Base-by-base conservation (phyloP, 1,139 yeast species). In the Taiozyma sp. region DNA sequence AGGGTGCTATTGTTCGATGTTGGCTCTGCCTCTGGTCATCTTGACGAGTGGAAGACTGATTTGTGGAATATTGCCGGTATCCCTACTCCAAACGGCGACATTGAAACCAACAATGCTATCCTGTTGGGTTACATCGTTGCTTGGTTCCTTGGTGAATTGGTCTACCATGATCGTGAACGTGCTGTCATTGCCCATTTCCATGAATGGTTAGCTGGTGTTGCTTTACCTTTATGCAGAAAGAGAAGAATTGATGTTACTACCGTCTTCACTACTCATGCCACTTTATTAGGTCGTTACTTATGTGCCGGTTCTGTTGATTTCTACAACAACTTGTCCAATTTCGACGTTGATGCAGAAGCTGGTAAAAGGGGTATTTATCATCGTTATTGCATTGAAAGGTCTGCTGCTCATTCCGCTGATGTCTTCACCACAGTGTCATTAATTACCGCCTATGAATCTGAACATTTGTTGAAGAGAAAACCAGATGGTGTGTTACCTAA, bases 401-500 rank as follows among this genome's bases (percentile, higher is more conserved):
- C 96, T 3, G 97, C 98, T 8, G 92, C 97, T 23, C 99, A 93
- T 67, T 80, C 95, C 12, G 91, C 97, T 16, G 99, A 93, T 70
- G 99, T 93, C 32, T 93, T 93, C 75, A 93, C 99, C 44, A 93
- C 99, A 0, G 99, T 93, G 16, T 89, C 97, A 23, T 96, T 93
- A 65, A 93, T 93, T 63, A 93, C 99, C 39, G 99, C 98, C 8
- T 88, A 82, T 65, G 99, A 93, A 71, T 78, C 93, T 8, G 99
- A 93, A 71, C 96, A 92, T 69, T 75, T 93, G 68, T 79, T 93
- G 63, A 93, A 92, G 68, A 80, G 99, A 58, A 92, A 92, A 68
- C 99, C 99, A 2, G 99, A 93, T 66, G 99, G 99, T 2, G 97
- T 93, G 36, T 78, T 93, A 65, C 99, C 99, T 53, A 93, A 93